Evolutionary conservation across 768 basidiomycete genomes (phyloP), one percentile per base, ranked within the genome.

Genomic region (Collybia sordida): DNA sequence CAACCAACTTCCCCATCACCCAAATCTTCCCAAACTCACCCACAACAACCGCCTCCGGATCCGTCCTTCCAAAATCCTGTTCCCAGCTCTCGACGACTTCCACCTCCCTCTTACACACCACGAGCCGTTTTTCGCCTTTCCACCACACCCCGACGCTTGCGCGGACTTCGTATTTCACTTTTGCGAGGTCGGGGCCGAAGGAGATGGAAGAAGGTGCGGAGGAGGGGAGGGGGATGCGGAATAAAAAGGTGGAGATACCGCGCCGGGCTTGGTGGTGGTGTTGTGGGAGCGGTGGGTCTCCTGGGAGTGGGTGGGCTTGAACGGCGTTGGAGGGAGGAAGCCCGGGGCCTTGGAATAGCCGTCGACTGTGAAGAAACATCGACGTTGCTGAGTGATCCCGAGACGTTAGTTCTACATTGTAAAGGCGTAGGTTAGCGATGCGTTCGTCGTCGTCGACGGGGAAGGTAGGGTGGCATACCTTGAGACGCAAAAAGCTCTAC

Each of bases 251-350:
- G 0, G 89, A 88, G 28, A 75, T 72, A 0, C 90, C 90, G 38
- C 82, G 80, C n/a, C 85, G 81, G 6, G 89, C 91, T 51, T 82
- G 81, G 62, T 84, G 75, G 61, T 91, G 85, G 45, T 82, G 67
- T 0, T 75, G 71, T 0, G 89, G 89, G 3, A 93, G 66, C 0
- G 75, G 75, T 1, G 80, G 76, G 50, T 84, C 81, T 1, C 78
- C 85, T 14, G 80, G 74, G 4, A 69, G 61, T 2, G 84, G 78
- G 61, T 85, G 76, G 1, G 81, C 74, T 48, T 85, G 75, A 0
- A 93, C 89, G 1, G 91, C 87, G 62, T 93, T 93, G 9, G 90
- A 92, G 6, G 89, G 88, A 0, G 90, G 91, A 6, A 92, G 71
- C 15, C 83, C 84, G 2, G 86, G 87, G 2, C 90, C 90, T 66